Evolutionary conservation across 2,329 filamentous ascomycete species (phyloP), one percentile per base, ranked within the genome.

Genomic region (Exophiala lecanii-corni): DNA sequence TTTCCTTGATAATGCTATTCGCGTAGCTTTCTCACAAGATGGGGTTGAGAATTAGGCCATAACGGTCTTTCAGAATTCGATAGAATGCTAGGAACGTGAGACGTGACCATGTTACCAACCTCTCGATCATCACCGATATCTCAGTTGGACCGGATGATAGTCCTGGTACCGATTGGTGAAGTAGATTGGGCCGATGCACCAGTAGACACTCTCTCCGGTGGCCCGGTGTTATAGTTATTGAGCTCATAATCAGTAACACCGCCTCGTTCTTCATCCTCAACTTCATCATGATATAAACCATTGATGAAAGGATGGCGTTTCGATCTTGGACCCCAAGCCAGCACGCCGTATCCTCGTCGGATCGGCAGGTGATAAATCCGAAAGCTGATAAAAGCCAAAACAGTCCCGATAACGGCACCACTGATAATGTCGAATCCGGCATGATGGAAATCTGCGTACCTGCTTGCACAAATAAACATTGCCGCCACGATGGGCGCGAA

Each of bases 371-470:
- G 88, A 60, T 94, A 95, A 67, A 83, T 86, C 19, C 84, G 75
- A 69, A 94, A 95, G 3, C 82, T 76, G 54, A 89, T 79, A 60
- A 82, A 81, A n/a, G 85, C 77, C 26, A 78, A 77, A 21, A 80
- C 64, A 12, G 81, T 74, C 5, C 89, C 89, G 50, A 96, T 84
- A 10, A 84, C 55, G 45, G 82, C 84, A 10, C 91, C 89, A 51
- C 84, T 86, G 2, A 96, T 66, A 52, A 96, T 85, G 51, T 96
- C 89, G 61, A 94, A 91, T n/a, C 83, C 89, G 61, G 89, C 85
- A 63, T 96, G 91, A 31, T 86, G 80, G 67, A 82, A 92, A 62
- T 96, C 82, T 44, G 83, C 88, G 75, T 84, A 96, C 7, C 89
- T 83, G 2, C 87, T 89, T 20, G 82, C 78, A 16, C 83, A 75